A percentile compares a stretch with the other conserved stretches of the same genome.
Evolutionary conservation across 2,329 filamentous ascomycete genomes (phyloP).

Genomic region (Trichophyton schoenleinii): DNA sequence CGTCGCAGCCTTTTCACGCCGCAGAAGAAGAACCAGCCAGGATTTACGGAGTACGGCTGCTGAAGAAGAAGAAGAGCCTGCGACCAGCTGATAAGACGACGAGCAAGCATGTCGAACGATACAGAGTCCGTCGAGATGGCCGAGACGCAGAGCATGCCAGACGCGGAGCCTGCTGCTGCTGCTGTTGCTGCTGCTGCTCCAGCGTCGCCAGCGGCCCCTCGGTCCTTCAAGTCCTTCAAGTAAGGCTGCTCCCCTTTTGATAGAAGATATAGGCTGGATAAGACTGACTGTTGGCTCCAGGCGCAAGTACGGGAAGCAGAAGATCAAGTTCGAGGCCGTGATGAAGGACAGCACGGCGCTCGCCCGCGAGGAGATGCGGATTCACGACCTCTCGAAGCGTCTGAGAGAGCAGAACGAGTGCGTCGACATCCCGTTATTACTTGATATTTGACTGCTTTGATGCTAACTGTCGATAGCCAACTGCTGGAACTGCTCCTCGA

Average conservation of each 20-base stretch:
- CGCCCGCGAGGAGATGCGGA: slow-evolving; percentile 70
- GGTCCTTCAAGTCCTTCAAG: slow-evolving; percentile 58
- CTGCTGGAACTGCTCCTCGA: slow-evolving; percentile 80
- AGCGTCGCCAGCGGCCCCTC: slow-evolving; percentile 32
- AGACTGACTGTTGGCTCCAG: slow-evolving; percentile 16
- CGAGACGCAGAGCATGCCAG: slow-evolving; percentile 20
- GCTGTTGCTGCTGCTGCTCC: not conserved
- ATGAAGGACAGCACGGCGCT: slow-evolving; percentile 53
- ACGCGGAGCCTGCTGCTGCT: slow-evolving; percentile 11
- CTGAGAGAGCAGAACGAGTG: slow-evolving; percentile 90
- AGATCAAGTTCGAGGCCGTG: slow-evolving; percentile 68
- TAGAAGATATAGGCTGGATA: not conserved
- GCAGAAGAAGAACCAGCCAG: not conserved
- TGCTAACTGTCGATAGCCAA: slow-evolving; percentile 45
- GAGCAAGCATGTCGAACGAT: slow-evolving; percentile 21
- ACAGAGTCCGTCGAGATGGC: slow-evolving; percentile 19
- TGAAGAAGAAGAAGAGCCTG: not conserved
- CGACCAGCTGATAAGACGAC: not conserved
- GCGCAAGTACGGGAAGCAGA: slow-evolving; percentile 86
- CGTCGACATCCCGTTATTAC: slow-evolving; percentile 21
- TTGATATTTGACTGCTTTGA: not conserved
- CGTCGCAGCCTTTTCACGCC: no score
- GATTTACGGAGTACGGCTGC: not conserved
- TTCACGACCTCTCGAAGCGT: slow-evolving; percentile 65
- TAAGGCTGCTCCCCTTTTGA: slow-evolving; percentile 10